A percentile compares a stretch with the other conserved stretches of the same genome.
Evolutionary conservation across 2,329 filamentous ascomycete species (phyloP).

Genomic region (Dothideomycetes sp.): DNA sequence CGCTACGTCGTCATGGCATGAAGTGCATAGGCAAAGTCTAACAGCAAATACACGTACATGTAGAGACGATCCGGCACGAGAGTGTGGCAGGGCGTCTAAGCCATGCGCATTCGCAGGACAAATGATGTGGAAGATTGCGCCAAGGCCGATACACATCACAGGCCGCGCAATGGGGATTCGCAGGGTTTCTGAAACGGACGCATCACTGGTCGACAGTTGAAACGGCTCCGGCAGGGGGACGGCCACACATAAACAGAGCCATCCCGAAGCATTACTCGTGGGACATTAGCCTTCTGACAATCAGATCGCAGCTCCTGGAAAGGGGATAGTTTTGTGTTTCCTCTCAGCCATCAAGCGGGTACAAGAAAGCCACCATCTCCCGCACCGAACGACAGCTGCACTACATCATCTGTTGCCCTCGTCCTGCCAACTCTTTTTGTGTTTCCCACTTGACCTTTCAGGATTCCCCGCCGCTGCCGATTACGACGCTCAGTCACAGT

Average conservation of each 20-base stretch:
- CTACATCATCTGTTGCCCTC: background rate
- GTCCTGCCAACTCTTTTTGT: background rate
- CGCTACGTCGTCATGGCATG: too few species aligned
- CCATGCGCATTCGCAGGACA: background rate
- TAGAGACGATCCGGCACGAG: too few species aligned
- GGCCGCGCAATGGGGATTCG: background rate
- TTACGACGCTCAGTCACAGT: constrained; percentile 5
- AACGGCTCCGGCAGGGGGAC: background rate
- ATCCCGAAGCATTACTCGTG: background rate
- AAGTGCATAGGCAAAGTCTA: too few species aligned
- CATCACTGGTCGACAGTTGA: background rate
- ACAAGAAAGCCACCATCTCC: background rate
- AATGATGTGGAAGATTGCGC: background rate
- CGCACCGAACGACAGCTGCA: background rate
- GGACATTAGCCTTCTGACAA: background rate
- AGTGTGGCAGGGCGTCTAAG: too few species aligned
- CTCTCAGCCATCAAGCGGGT: background rate
- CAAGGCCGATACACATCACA: background rate
- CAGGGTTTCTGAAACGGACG: background rate
- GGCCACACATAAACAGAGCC: background rate
- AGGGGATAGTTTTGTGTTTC: too few species aligned
- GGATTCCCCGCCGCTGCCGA: background rate
- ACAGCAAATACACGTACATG: too few species aligned
- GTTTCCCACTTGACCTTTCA: too few species aligned
- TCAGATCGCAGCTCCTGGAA: background rate